phyloP scores from a whole-genome alignment of 2,329 filamentous ascomycete genomes.

The Ceratocystis alfenasii region DNA sequence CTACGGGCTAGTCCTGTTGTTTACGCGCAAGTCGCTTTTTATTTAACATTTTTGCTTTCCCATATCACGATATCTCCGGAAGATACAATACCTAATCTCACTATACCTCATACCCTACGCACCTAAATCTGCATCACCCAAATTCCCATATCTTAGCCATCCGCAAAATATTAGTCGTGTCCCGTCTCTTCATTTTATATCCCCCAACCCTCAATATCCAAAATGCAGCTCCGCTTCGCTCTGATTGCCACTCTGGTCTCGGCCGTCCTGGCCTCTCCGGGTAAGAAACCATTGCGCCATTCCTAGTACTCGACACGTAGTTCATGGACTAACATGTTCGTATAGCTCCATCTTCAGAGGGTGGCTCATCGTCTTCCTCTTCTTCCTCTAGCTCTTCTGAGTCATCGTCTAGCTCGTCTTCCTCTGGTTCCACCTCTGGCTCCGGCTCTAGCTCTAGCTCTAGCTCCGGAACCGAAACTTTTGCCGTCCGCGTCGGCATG shows the following conservation, averaged over 20 bases:
- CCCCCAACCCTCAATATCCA: slow-evolving; percentile 25
- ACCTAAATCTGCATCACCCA: neutral
- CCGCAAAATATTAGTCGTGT: neutral
- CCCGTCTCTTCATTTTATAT: neutral
- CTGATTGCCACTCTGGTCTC: slow-evolving; percentile 35
- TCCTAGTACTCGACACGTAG: neutral
- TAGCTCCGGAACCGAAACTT: slow-evolving; percentile 14
- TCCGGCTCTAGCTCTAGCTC: slow-evolving; percentile 2
- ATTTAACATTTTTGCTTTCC: slow-evolving; percentile 13
- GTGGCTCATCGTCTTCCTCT: neutral
- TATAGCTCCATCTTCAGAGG: neutral
- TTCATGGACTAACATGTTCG: neutral
- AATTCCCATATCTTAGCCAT: neutral
- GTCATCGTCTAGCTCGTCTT: neutral
- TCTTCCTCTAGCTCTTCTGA: neutral
- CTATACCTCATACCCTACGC: slow-evolving; percentile 28
- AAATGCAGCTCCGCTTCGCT: slow-evolving; percentile 43
- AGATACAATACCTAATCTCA: slow-evolving; percentile 24
- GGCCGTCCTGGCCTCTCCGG: slow-evolving; percentile 31
- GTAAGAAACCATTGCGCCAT: slow-evolving; percentile 1
- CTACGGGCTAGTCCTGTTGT: slow-evolving; percentile 38
- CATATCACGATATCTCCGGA: slow-evolving; percentile 2
- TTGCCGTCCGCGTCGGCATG: slow-evolving; percentile 47
- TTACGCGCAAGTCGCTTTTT: slow-evolving; percentile 38
- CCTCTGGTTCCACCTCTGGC: neutral